Percentiles rank a stretch among this genome's conserved stretches.
These are phyloP conservation scores for Colletotrichum coccodes DNA, from an alignment of 2,329 filamentous ascomycete species.

Conservation along the genomic window DNA sequence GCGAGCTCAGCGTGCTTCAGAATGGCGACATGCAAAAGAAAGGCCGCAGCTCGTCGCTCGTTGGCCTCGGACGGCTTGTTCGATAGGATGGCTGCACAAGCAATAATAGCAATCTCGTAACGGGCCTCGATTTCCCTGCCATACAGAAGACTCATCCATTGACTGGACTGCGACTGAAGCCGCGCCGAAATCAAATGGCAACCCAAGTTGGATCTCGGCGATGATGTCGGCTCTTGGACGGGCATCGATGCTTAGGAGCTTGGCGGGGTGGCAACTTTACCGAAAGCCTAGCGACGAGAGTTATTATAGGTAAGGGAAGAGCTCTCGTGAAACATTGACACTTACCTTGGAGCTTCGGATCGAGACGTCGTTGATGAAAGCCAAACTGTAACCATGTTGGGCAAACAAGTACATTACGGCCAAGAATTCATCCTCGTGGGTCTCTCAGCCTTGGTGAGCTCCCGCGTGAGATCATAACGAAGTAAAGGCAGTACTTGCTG, in stretches of 20 bases:
- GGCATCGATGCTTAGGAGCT: background rate
- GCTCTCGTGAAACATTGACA: background rate
- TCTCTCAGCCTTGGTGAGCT: background rate
- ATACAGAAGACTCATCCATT: background rate
- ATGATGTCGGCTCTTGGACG: background rate
- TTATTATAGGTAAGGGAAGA: too few species aligned
- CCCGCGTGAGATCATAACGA: conserved; percentile 60
- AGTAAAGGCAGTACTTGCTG: conserved; percentile 64
- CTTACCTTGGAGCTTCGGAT: conserved; percentile 71
- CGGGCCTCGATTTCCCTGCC: background rate
- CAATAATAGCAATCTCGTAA: background rate
- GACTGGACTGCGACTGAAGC: background rate
- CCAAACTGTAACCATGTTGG: conserved; percentile 66
- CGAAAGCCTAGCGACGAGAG: background rate
- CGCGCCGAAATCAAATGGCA: background rate
- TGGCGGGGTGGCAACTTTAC: conserved; percentile 3
- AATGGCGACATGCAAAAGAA: conserved; percentile 8
- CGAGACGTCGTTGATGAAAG: conserved; percentile 71
- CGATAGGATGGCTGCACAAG: background rate
- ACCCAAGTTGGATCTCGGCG: background rate
- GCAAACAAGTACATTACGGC: conserved; percentile 66
- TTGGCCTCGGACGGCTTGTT: background rate
- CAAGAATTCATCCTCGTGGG: conserved; percentile 40
- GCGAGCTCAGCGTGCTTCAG: conserved; percentile 1
- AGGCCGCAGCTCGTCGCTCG: conserved; percentile 2